These are phyloP conservation scores for Dioscorea alata DNA, from an alignment of 106 monocot genomes.

Conservation along the genomic window DNA sequence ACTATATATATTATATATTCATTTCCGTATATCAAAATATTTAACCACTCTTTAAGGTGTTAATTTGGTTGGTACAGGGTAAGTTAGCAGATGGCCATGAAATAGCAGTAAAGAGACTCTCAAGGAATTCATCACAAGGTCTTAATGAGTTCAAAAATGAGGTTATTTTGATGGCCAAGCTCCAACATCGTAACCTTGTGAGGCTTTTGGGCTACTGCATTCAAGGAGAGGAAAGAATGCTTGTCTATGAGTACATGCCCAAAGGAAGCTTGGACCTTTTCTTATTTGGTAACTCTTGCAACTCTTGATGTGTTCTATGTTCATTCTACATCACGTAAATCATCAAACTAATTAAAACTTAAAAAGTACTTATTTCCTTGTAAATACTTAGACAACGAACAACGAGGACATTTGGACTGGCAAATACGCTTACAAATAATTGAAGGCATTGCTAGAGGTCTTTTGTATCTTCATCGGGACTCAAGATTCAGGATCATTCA, in stretches of 20 bases:
- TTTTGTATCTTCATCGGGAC: conserved; percentile 54
- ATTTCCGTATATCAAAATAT: not conserved
- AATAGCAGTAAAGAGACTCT: conserved; percentile 43
- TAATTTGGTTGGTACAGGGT: not conserved
- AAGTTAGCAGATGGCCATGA: conserved; percentile 21
- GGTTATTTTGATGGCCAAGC: conserved; percentile 23
- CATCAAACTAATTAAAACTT: not conserved
- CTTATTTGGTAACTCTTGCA: conserved; percentile 10
- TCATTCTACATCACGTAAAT: too few species aligned
- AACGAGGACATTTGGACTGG: conserved; percentile 23
- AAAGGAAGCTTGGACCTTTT: conserved; percentile 18
- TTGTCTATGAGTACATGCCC: conserved; percentile 25
- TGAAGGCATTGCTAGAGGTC: conserved; percentile 34
- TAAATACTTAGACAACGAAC: conserved; percentile 6
- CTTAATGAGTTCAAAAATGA: conserved; percentile 40
- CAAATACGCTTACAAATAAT: conserved; percentile 29
- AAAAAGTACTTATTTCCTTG: not conserved
- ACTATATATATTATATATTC: too few species aligned
- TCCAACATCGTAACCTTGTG: conserved; percentile 40
- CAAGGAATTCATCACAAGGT: conserved; percentile 21
- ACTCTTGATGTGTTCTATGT: too few species aligned
- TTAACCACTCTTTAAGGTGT: not conserved
- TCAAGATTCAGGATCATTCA: conserved; percentile 41
- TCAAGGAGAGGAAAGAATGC: conserved; percentile 14
- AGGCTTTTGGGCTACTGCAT: conserved; percentile 21